Percentiles rank a stretch among this genome's conserved stretches.
phyloP scores from a whole-genome alignment of 805 yeast species.

The Suhomyces kilbournensis region DNA sequence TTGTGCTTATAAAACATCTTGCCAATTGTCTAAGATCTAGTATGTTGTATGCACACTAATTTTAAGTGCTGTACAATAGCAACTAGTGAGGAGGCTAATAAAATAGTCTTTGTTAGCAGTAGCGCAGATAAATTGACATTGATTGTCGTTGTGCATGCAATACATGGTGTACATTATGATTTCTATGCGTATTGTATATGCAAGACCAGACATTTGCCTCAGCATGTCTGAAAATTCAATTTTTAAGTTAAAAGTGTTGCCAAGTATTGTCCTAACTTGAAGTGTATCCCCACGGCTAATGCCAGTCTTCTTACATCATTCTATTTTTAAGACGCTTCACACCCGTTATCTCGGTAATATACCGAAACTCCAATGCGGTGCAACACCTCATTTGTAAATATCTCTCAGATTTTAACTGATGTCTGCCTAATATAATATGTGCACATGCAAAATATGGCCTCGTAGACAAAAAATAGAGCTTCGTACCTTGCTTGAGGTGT shows the following conservation, averaged over 20 bases:
- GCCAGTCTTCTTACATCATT: background rate
- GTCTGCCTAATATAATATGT: background rate
- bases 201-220: background rate
- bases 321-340: background rate
- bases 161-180: background rate
- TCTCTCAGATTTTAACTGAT: background rate
- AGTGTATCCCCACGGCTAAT: background rate
- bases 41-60: background rate
- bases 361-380: background rate
- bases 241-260: background rate
- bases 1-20: background rate
- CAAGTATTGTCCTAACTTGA: background rate
- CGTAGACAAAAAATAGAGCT: background rate
- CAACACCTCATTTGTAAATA: background rate
- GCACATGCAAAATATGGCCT: background rate
- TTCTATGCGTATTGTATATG: background rate
- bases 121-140: background rate
- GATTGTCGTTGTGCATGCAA: background rate
- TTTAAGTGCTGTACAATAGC: background rate
- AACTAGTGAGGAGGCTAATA: background rate
- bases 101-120: background rate
- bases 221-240: background rate
- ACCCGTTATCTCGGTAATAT: background rate
- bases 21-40: background rate
- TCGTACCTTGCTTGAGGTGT: constrained; percentile 2